Evolutionary conservation across 805 yeast genomes (phyloP), one percentile per base, ranked within the genome.

Genomic region (Kregervanrija delftensis): DNA sequence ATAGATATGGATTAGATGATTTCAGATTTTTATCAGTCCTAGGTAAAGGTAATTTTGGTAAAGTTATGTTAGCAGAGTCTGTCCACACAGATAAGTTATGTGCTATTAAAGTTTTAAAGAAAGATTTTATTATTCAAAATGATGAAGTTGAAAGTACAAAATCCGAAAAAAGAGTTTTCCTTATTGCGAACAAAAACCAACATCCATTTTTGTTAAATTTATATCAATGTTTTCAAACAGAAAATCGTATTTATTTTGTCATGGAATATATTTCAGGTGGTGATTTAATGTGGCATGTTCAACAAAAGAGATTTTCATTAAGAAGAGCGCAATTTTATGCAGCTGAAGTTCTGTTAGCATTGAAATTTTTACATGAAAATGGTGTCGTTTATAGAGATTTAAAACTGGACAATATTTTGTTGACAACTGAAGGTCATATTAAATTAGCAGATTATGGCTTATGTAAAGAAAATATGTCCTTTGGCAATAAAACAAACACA

Each of bases 281-380:
- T 64, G 99, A 93, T 68, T 75, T 93, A 59, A 93, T 93, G 99
- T 90, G 96, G 95, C 99, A 93, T 63, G 95, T 93, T 57, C 99
- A 93, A 66, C 87, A 88, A 58, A 85, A 86, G 48, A 76, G 91
- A 57, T 85, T 93, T 59, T 81, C 96, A 2, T 83, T 90, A 13
- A 79, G 85, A 53, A 76, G 97, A 54, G 99, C 99, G 9, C 95
- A 93, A 65, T 93, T 90, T 61, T 93, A 93, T 64, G 98, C 99
- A 2, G 95, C 97, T 35, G 99, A 93, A 64, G 97, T 93, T 2
- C 71, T 91, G 50, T 68, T 93, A 44, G 98, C 95, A 0, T 72
- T 93, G 61, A 86, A 91, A 61, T 87, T 87, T 61, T 83, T 93
- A 71, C 99, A 93, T 65, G 96, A 89, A 49, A 86, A 87, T 57